phyloP scores from a whole-genome alignment of 805 yeast species.

The Saturnispora galanensis region DNA sequence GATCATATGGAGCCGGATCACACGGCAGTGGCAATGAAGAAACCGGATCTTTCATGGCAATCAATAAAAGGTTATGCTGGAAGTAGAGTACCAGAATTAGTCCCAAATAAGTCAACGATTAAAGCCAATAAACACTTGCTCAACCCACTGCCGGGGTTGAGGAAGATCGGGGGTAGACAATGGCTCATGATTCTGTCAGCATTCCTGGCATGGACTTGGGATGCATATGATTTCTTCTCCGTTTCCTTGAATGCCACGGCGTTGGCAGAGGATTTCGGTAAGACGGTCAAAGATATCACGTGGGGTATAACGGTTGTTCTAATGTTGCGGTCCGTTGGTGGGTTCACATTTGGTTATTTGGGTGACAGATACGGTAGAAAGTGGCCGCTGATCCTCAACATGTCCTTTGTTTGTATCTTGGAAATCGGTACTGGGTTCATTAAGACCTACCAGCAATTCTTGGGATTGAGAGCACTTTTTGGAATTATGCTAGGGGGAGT shows the following conservation, averaged over 20 bases:
- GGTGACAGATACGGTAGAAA: conserved; percentile 56
- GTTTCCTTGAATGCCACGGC: conserved; percentile 41
- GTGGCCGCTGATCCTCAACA: conserved; percentile 43
- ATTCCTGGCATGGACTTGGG: conserved; percentile 54
- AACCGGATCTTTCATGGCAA: conserved; percentile 25
- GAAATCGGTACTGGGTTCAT: conserved; percentile 61
- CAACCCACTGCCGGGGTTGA: conserved; percentile 57
- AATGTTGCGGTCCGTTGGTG: conserved; percentile 62
- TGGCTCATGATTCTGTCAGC: conserved; percentile 50
- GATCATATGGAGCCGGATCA: conserved; percentile 1
- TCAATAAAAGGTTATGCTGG: conserved; percentile 29
- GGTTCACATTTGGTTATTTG: conserved; percentile 45
- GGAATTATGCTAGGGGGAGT: conserved; percentile 54
- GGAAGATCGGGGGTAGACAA: conserved; percentile 38
- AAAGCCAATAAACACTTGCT: conserved; percentile 31
- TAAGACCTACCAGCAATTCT: conserved; percentile 43
- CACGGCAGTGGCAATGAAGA: conserved; percentile 9
- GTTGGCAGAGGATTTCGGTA: conserved; percentile 38
- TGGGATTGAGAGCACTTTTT: conserved; percentile 53
- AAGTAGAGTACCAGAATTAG: conserved; percentile 41
- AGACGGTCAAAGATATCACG: conserved; percentile 40
- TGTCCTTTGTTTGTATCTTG: conserved; percentile 37
- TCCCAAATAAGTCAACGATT: conserved; percentile 35
- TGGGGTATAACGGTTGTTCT: conserved; percentile 63
- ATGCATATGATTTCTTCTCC: conserved; percentile 54